Conservation (phyloP, 306 rosid genomes). For the Ormosia emarginata region DNA sequence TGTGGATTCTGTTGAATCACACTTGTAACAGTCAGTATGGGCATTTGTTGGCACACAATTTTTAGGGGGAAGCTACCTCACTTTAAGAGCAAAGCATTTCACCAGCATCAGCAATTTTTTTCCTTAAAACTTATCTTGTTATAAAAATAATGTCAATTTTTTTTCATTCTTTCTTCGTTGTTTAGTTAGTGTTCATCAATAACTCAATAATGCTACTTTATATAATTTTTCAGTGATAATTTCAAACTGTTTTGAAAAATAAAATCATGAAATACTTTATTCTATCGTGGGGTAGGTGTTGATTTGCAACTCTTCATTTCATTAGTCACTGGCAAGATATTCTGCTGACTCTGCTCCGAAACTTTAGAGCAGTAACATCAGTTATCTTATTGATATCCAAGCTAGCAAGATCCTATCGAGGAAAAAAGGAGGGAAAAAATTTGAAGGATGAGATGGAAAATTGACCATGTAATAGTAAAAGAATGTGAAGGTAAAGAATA, state of each 20-base stretch:
- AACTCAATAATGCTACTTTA: neutral
- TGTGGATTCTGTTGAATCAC: neutral
- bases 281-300: neutral
- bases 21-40: neutral
- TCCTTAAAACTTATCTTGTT: neutral
- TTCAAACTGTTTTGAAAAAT: neutral
- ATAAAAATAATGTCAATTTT: neutral
- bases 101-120: too few relatives aligned
- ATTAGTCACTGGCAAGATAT: neutral
- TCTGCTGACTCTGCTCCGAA: neutral
- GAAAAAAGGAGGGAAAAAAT: neutral
- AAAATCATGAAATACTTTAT: neutral
- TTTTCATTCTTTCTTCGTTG: neutral
- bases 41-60: neutral
- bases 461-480: neutral
- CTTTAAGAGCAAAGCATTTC: too few relatives aligned
- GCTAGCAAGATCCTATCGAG: neutral
- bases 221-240: neutral
- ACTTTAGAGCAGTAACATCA: neutral
- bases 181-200: neutral
- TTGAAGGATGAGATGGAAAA: neutral
- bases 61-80: neutral
- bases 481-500: conserved; percentile 31
- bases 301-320: neutral
- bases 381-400: neutral